Conservation (phyloP, 2,329 filamentous ascomycete species). For the Penicillium sumatraense region DNA sequence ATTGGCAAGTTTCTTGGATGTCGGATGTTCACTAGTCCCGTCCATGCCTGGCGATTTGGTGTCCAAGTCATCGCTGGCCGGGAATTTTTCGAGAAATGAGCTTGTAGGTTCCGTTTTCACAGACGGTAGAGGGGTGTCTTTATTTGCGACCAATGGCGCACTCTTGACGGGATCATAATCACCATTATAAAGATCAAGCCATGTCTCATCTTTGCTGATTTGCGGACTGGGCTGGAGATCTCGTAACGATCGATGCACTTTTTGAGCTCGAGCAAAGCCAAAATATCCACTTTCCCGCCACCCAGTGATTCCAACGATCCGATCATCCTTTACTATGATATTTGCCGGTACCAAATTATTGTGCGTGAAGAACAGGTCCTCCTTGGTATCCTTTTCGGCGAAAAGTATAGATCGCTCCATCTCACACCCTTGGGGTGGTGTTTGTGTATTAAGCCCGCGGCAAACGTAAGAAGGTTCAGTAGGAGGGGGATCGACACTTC, state of each 20-base stretch:
- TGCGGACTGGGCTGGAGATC: conserved; percentile 24
- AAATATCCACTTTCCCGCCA: conserved; percentile 48
- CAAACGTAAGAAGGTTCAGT: conserved; percentile 41
- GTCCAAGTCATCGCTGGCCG: conserved; percentile 32
- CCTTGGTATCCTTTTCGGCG: conserved; percentile 25
- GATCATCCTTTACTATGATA: conserved; percentile 42
- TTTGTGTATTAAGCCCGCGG: conserved; percentile 36
- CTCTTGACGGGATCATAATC: conserved; percentile 21
- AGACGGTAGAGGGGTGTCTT: conserved; percentile 26
- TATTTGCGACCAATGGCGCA: conserved; percentile 14
- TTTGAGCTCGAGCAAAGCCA: conserved; percentile 37
- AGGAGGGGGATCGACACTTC: conserved; percentile 28
- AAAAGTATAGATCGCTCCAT: conserved; percentile 41
- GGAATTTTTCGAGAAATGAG: conserved; percentile 35
- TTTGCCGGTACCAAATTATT: conserved; percentile 44
- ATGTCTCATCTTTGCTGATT: conserved; percentile 25
- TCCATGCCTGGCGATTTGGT: conserved; percentile 31
- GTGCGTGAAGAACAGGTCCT: conserved; percentile 39
- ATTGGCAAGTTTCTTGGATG: conserved; percentile 44
- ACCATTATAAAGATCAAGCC: conserved; percentile 44
- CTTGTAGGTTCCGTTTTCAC: conserved; percentile 42
- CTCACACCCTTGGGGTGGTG: conserved; percentile 25
- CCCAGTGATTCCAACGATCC: conserved; percentile 43
- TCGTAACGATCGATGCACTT: conserved; percentile 39
- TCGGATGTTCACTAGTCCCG: conserved; percentile 37